Base-by-base conservation (phyloP, 768 basidiomycete genomes). In the Suillus brevipes region DNA sequence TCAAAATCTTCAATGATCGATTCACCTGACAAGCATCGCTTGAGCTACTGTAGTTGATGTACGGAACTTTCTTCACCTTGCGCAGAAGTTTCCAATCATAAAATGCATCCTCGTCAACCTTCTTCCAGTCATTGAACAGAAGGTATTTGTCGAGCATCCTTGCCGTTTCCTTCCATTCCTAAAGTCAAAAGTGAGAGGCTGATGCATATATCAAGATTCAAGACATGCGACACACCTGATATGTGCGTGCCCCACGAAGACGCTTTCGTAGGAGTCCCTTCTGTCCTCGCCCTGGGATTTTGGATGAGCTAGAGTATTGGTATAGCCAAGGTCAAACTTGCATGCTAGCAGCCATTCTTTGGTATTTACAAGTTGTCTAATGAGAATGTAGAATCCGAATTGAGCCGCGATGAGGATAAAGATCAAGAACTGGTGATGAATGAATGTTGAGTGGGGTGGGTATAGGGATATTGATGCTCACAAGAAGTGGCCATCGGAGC, bases 321-420 rank as follows among this genome's bases (percentile, higher is more conserved):
- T 43, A 36, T 2, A n/a, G 49, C 2, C 64, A 42, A 23, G 16
- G 56, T n/a, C 28, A 13, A 49, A 74, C 81, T 69, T 73, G 95
- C 95, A 98, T 56, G 94, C 94, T 31, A 90, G 87, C 52, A 97
- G 74, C 87, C 89, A 98, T 78, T 99, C 97, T 74, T 97, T 94
- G 5, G 92, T 84, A 72, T 98, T 98, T 50, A 99, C 97, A 20
- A 97, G 72, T 74, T 99, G 97, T 18, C 97, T 83, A 56, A 95
- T 92, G 42, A 93, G 68, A 45, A 99, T 85, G 71, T 99, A 99
- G 34, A 91, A 75, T 16, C 91, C 83, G 74, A 99, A 98, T 76
- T 98, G 91, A 16, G 82, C 82, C 45, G 87, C 83, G 63, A 99
- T 97, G 76, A 97, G 86, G 6, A 88, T 61, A 69, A 94, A 92